phyloP scores from a whole-genome alignment of 78 protist genomes.

The Pigoraptor vietnamica region DNA sequence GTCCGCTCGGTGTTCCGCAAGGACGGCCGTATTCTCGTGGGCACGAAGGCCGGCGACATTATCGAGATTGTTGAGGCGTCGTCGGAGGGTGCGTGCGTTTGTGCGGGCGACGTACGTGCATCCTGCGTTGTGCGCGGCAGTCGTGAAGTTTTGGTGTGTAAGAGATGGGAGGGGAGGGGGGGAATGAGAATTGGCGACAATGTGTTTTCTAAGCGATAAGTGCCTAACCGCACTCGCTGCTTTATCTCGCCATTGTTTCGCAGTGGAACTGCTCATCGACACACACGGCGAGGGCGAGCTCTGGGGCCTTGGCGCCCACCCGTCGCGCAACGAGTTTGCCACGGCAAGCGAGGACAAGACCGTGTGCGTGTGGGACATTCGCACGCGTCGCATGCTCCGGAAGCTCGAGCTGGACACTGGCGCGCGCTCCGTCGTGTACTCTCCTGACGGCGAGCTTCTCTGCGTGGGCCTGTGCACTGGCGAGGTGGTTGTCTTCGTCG shows the following conservation, averaged over 20 bases:
- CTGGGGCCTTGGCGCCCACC: slow-evolving; percentile 29
- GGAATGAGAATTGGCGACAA: too few species aligned
- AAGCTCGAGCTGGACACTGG: not conserved
- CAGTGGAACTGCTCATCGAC: not conserved
- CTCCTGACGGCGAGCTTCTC: not conserved
- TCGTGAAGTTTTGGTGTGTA: too few species aligned
- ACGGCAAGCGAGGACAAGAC: slow-evolving; percentile 24
- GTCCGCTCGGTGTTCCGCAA: not conserved
- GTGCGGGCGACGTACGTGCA: too few species aligned
- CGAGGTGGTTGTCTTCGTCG: not conserved
- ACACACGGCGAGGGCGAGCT: slow-evolving; percentile 26
- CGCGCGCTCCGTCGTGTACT: not conserved
- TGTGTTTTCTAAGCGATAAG: too few species aligned
- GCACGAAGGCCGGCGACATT: not conserved
- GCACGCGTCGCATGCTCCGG: not conserved
- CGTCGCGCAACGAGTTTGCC: not conserved
- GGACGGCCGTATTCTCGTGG: not conserved
- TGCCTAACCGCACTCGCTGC: too few species aligned
- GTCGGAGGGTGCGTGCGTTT: too few species aligned
- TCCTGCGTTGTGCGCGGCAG: too few species aligned
- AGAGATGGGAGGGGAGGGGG: too few species aligned
- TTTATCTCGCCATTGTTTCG: too few species aligned
- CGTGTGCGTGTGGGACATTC: slow-evolving; percentile 29
- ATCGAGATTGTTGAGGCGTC: not conserved
- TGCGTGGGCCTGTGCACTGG: not conserved